Evolutionary conservation across 1,284 basidiomycete genomes (phyloP).

Genomic region (Tausonia pullulans): DNA sequence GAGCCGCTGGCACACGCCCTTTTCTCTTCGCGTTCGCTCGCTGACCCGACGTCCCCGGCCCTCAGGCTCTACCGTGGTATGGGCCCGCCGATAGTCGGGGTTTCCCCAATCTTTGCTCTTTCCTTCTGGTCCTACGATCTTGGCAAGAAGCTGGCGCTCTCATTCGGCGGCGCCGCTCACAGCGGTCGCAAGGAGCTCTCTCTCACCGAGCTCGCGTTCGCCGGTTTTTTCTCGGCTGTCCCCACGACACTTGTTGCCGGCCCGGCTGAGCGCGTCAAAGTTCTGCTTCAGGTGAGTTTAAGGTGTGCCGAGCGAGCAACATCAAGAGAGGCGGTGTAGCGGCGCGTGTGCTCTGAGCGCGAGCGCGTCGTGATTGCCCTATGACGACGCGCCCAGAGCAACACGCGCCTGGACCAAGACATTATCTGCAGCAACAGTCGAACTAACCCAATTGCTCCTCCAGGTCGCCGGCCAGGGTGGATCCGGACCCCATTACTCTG

Average conservation of each 20-base stretch:
- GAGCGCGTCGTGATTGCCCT: not conserved
- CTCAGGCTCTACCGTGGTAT: slow-evolving; percentile 87
- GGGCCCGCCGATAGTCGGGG: slow-evolving; percentile 87
- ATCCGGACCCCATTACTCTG: slow-evolving; percentile 55
- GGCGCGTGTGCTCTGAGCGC: not conserved
- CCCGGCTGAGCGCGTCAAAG: slow-evolving; percentile 95
- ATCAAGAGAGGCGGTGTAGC: not conserved
- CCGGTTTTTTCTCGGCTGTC: slow-evolving; percentile 89
- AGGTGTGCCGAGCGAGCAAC: no score
- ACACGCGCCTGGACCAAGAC: not conserved
- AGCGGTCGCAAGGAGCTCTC: slow-evolving; percentile 43
- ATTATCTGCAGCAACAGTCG: no score
- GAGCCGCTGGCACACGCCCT: slow-evolving; percentile 24
- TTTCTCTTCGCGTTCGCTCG: not conserved
- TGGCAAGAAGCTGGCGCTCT: slow-evolving; percentile 73
- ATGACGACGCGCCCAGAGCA: not conserved
- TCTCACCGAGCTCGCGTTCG: slow-evolving; percentile 74
- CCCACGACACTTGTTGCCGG: slow-evolving; percentile 87
- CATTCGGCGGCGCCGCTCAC: slow-evolving; percentile 25
- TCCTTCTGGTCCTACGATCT: slow-evolving; percentile 84
- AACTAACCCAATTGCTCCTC: not conserved
- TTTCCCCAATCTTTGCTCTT: slow-evolving; percentile 96
- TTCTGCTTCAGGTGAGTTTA: slow-evolving; percentile 65
- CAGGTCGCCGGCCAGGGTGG: slow-evolving; percentile 77
- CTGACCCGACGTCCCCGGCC: not conserved